Base-by-base conservation (phyloP, 169 alveolate genomes). In the Plasmodium cynomolgi region DNA sequence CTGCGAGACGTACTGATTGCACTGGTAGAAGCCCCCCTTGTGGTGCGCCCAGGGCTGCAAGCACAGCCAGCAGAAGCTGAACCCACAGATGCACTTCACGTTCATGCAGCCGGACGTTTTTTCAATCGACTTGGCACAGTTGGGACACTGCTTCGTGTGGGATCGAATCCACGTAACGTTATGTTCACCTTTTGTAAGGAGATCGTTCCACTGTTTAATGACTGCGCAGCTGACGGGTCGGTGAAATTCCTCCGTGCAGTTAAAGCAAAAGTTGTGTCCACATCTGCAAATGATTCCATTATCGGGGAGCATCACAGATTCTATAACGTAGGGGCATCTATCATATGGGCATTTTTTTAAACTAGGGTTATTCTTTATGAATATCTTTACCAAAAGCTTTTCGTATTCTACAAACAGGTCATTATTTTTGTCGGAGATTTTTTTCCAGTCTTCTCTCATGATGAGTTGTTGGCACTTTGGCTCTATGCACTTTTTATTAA, bases 41-140 rank as follows among this genome's bases (percentile, higher is more conserved):
- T 86, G 93, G 47, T 79, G 80, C 7, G 20, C 71, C 93, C 93
- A 86, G 3, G 62, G 23, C 29, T 86, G 81, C 2, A 86, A 44
- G 41, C 93, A 86, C 7, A 86, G 31, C 93, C 93, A 86, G 31
- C 93, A 86, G 71, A 86, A 86, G 23, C 85, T 77, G 33, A 71
- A 86, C 15, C 93, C 86, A 56, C 93, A 86, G n/a, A 86, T 44
- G 41, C 93, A 86, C 71, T 75, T 86, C 20, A 86, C 80, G 39
- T 86, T 75, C 93, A 86, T 86, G 44, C 93, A 86, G 15, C 93
- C 93, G 6, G 93, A 86, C 29, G 80, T 37, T 77, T 86, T 86
- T 77, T 86, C 93, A 2, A 86, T 86, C 17, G 93, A 17, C 29
- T 54, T 77, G 41, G 80, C 41, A 86, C 93, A 86, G 81, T 56